Base-by-base conservation (phyloP, 345 rosid genomes). In the Toxicodendron radicans region DNA sequence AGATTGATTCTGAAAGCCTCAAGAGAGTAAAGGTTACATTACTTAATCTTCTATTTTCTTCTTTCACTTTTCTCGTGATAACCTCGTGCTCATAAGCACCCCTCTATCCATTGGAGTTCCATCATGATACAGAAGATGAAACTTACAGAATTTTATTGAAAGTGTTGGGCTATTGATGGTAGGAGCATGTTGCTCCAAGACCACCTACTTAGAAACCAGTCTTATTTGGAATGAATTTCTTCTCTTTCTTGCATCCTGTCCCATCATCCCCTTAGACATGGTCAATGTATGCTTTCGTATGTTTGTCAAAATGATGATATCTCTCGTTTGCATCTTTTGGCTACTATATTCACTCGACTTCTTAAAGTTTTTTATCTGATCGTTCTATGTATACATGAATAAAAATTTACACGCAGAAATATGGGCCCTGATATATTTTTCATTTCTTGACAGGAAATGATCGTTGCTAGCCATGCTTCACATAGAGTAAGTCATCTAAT, bases 11-110 rank as follows among this genome's bases (percentile, higher is more conserved):
- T 63, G 84, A 66, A 74, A 79, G 78, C 76, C 63, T 86, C 45
- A 85, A 78, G 72, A 90, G 75, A 78, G 92, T 80, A 45, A 84
- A 90, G 92, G 95, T 88, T 46, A 54, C 69, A 74, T 66, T 33
- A 23, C 68, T 65, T 54, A 65, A 20, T 48, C 9, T 52, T 35
- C 53, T 73, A 30, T 46, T 46, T 30, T 51, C 64, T 20, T 61
- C 45, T 23, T 62, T 43, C 23, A 17, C 58, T 53, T 53, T 56
- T 45, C 41, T 58, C 64, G 38, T 14, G 14, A 65, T 54, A 41
- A 16, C 21, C 27, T 12, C 24, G 24, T 52, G 65, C 18, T 73
- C 60, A 5, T 63, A 43, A 38, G 63, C 64, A 46, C 24, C 13
- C n/a, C 41, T 53, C 20, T 38, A 46, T 4, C 43, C 11, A 35